Base-by-base conservation (phyloP, 768 basidiomycete genomes). In the Mycena crocata region DNA sequence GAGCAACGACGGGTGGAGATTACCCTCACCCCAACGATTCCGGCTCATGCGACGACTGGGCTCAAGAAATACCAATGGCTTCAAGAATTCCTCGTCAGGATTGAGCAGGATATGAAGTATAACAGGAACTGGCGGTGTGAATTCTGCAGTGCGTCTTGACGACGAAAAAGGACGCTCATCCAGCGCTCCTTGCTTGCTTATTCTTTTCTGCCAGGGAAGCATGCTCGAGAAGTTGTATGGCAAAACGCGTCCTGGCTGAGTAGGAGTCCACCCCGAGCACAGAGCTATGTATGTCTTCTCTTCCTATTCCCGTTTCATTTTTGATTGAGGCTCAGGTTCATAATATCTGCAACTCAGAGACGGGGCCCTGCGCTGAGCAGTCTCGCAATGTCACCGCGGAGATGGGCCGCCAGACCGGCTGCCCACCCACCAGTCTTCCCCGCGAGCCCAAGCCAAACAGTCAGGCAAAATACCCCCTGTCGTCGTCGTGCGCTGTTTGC, bases 1-100 rank as follows among this genome's bases (percentile, higher is more conserved):
- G 60, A 69, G n/a, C 64, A 69, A 37, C 64, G 68, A 12, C 68
- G 68, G 3, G 57, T 57, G 6, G 64, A 69, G 35, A 62, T 69
- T n/a, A 31, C 28, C 8, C 55, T 69, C 6, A 58, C 52, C 19
- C 59, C 64, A 5, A 44, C 12, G 13, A 44, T 69, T 19, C 68
- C 68, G 4, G 39, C 55, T 2, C 37, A 32, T 21, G 58, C 54
- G 19, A 66, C 24, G 5, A 62, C 64, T 9, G 26, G 28, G 5
- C 24, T 21, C 8, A 31, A 64, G 37, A 60, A 48, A 19, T 19
- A 57, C 9, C 15, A 52, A 34, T 66, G 60, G 63, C 12, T 66
- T 3, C 12, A 52, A 32, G 24, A 14, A 7, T 69, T 61, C 40
- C 37, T 57, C 4, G 13, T 15, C 1, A 62, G 28, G 13, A 62